Evolutionary conservation across 2,329 filamentous ascomycete species (phyloP).

Genomic region (Sporothrix euskadiensis): DNA sequence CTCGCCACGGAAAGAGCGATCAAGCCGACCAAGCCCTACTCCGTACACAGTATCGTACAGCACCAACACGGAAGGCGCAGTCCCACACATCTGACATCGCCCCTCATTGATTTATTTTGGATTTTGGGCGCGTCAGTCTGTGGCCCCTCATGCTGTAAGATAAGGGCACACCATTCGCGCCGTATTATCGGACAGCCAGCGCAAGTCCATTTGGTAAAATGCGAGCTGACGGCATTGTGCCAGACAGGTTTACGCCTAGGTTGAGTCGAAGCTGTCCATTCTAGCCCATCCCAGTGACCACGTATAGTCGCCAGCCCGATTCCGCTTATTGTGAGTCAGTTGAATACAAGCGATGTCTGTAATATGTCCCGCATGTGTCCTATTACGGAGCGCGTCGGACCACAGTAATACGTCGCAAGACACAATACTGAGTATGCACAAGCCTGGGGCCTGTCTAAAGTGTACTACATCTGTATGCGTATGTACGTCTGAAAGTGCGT

Average conservation of each 20-base stretch:
- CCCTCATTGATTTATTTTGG: constrained; percentile 14
- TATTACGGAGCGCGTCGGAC: not conserved
- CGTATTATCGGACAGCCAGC: not conserved
- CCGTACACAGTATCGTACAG: not conserved
- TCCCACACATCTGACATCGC: constrained; percentile 11
- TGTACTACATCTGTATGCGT: not conserved
- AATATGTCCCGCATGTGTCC: not conserved
- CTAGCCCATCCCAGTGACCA: not conserved
- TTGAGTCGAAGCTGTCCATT: not conserved
- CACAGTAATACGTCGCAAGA: not conserved
- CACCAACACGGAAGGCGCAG: not conserved
- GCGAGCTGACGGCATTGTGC: constrained; percentile 3
- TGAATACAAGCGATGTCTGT: not conserved
- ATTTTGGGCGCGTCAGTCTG: constrained; percentile 8
- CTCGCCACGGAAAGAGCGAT: not conserved
- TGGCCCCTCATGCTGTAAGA: constrained; percentile 9
- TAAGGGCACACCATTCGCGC: constrained; percentile 10
- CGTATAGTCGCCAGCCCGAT: not conserved
- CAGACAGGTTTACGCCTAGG: not conserved
- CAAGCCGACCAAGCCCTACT: constrained; percentile 9
- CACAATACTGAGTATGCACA: not conserved
- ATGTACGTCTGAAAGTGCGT: constrained; percentile 20
- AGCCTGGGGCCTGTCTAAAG: not conserved
- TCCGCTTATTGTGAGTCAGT: constrained; percentile 13
- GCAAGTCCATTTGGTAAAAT: not conserved